A percentile compares a stretch with the other conserved stretches of the same genome.
Conservation (phyloP, 768 basidiomycete species). For the Daedaleopsis sinensis region DNA sequence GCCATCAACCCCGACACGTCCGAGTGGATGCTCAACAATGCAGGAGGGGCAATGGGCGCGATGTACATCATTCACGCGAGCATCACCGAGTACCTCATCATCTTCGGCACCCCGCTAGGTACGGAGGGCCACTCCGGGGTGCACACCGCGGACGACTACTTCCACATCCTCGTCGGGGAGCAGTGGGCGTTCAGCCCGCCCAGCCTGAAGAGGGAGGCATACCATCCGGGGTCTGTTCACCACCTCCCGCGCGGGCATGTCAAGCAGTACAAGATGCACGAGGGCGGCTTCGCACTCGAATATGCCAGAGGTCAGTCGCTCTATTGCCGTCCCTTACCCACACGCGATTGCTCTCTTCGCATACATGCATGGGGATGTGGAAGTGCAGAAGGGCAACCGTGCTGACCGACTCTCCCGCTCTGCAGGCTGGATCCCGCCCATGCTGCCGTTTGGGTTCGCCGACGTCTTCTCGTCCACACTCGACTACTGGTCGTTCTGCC, state of each 20-base stretch:
- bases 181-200: conserved; percentile 93
- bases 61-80: conserved; percentile 98
- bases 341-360: background rate
- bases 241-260: conserved; percentile 78
- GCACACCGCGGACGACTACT: conserved; percentile 98
- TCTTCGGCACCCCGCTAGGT: conserved; percentile 94
- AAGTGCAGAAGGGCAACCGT: background rate
- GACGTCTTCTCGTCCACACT: conserved; percentile 88
- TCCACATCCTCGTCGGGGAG: conserved; percentile 92
- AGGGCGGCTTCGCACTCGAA: conserved; percentile 95
- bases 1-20: conserved; percentile 56
- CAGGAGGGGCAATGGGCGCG: conserved; percentile 96
- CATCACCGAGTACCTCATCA: conserved; percentile 95
- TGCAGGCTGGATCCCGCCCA: conserved; percentile 97
- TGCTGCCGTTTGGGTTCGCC: conserved; percentile 93
- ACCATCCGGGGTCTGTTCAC: conserved; percentile 84
- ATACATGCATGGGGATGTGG: too few species aligned
- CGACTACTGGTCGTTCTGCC: conserved; percentile 80
- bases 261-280: conserved; percentile 98
- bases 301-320: conserved; percentile 78
- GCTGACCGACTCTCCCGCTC: background rate
- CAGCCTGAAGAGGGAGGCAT: conserved; percentile 81
- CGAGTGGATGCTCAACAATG: conserved; percentile 97
- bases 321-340: too few species aligned
- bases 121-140: conserved; percentile 96